Base-by-base conservation (phyloP, 2,329 filamentous ascomycete genomes). In the Amauroascus verrucosus region DNA sequence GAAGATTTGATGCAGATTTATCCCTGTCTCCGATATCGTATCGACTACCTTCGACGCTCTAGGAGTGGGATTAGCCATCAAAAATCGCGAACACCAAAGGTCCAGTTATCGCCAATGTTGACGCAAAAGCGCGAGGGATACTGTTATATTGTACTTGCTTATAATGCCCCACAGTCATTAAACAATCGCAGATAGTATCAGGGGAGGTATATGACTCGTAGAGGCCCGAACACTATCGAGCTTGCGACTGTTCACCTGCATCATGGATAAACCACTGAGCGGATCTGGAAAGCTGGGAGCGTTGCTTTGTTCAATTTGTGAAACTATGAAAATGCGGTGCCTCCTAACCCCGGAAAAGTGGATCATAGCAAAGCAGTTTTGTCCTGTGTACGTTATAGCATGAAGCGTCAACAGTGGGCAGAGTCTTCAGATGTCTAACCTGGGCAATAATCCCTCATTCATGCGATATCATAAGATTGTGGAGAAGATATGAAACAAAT, bases 401-500 rank as follows among this genome's bases (percentile, higher is more conserved):
- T 3, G n/a, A n/a, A n/a, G n/a, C 13, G 6, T 14, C 6, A 38
- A 38, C 35, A 38, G n/a, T 18, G n/a, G 16, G 3, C 6, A 20
- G 35, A 5, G 5, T 16, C n/a, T 38, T 40, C 6, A 8, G n/a
- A 18, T 40, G 47, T 6, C 18, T 37, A 24, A 51, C 22, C 5
- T 2, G 6, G 41, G 13, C 8, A 46, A 33, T 52, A 52, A 52
- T 52, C 18, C 50, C 50, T 52, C 50, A 52, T 28, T 48, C 37
- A 24, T 40, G 20, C 26, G 6, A 26, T 22, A 13, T 28, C 20
- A n/a, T 44, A 16, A 32, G 24, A 38, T 9, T 16, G 48, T 51
- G 48, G 38, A 24, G 48, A 44, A 38, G 30, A 52, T 38, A 13
- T 52, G 50, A 52, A 52, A 52, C 50, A 37, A 20, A 9, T 30